These are phyloP conservation scores for Microstegium vimineum DNA, from an alignment of 176 grass and related monocot species.

Conservation along the genomic window DNA sequence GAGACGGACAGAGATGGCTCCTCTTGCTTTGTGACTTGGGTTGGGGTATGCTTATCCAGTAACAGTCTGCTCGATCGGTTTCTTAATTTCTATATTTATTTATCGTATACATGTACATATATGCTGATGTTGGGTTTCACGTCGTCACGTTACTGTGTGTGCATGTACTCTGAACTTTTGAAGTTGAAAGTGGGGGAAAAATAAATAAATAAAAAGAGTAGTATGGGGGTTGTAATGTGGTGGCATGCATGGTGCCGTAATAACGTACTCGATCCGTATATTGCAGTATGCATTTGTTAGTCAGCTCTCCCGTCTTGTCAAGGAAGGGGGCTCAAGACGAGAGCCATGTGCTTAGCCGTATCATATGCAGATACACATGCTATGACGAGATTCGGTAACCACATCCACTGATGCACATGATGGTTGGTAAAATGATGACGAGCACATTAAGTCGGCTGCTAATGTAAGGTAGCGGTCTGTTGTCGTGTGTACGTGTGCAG, in stretches of 20 bases:
- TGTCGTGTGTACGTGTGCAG: too few species aligned
- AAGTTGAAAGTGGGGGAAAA: too few species aligned
- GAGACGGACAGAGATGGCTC: not conserved
- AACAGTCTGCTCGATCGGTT: not conserved
- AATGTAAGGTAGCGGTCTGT: not conserved
- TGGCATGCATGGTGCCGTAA: too few species aligned
- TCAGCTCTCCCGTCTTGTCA: slow-evolving; percentile 3
- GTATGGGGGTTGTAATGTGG: too few species aligned
- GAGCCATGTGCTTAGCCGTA: not conserved
- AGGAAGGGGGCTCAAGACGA: not conserved
- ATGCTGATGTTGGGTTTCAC: not conserved
- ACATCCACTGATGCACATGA: not conserved
- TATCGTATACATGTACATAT: not conserved
- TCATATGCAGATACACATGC: not conserved
- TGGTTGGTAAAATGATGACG: not conserved
- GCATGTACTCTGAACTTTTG: too few species aligned
- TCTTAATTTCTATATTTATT: too few species aligned
- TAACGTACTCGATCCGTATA: too few species aligned
- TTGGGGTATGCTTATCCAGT: not conserved
- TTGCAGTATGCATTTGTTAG: not conserved
- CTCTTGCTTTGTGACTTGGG: not conserved
- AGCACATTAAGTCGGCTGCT: not conserved
- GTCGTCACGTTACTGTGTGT: too few species aligned
- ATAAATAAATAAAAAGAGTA: too few species aligned
- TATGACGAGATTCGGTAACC: not conserved